Evolutionary conservation across 495 filamentous ascomycete species (phyloP), one percentile per base, ranked within the genome.

Genomic region (Ascobolus immersus): DNA sequence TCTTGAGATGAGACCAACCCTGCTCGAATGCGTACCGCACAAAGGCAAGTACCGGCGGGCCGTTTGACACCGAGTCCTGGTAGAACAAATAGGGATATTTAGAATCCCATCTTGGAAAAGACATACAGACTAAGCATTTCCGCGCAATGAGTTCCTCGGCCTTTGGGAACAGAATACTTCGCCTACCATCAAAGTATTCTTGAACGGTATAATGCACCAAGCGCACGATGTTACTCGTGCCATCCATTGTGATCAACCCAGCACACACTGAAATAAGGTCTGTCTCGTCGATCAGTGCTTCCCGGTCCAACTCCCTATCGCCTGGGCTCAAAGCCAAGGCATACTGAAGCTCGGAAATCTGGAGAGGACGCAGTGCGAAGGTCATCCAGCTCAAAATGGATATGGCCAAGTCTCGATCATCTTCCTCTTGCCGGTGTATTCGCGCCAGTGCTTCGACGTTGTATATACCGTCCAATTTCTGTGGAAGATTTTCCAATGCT

Each of bases 161-260:
- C 13, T 31, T 2, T 10, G 28, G 28, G 5, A 31, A 31, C n/a
- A 12, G 15, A 14, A 17, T 7, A 5, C 28, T 31, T 3, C 28
- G 10, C 2, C 17, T n/a, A 9, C 11, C n/a, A 9, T 8, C 9
- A 5, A 45, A 40, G 18, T 44, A 44, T 21, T 45, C 36, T 15
- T 38, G 36, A 15, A 44, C 28, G 1, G 43, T 44, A 12, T 44
- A 28, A 13, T 43, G 41, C 3, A 20, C 30, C 5, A 43, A 12
- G 4, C 28, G 32, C 24, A 44, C 28, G 13, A 17, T 12, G n/a
- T 2, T 8, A 3, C n/a, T 12, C 10, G 21, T 28, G n/a, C 21
- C 24, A 10, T 44, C 40, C 5, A 39, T 26, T 1, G 32, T 33
- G 17, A 44, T 19, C 12, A 44, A 29, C 0, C 41, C 40, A 6